phyloP scores from a whole-genome alignment of 1,284 basidiomycete genomes.

The Singerocomus inundabilis region DNA sequence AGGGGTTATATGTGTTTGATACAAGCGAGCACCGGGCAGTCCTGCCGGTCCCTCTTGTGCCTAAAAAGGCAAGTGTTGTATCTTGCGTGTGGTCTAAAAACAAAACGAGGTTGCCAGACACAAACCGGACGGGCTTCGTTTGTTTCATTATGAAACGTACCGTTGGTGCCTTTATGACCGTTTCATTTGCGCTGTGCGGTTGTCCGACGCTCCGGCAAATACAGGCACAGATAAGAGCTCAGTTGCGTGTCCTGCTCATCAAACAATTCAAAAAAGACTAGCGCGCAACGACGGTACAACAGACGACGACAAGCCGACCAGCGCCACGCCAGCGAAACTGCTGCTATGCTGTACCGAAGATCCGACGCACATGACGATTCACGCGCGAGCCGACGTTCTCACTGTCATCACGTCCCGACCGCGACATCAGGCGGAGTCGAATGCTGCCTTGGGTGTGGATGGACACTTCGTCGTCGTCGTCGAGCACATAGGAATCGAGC shows the following conservation, averaged over 20 bases:
- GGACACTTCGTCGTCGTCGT: slow-evolving; percentile 30
- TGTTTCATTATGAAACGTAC: slow-evolving; percentile 18
- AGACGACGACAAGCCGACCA: slow-evolving; percentile 17
- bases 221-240: slow-evolving; percentile 10
- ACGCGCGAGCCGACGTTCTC: slow-evolving; percentile 22
- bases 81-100: slow-evolving; percentile 19
- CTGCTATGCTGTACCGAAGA: slow-evolving; percentile 20
- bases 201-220: background rate
- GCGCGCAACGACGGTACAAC: slow-evolving; percentile 4
- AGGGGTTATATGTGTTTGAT: slow-evolving; percentile 17
- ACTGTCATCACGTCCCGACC: slow-evolving; percentile 6
- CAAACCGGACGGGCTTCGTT: slow-evolving; percentile 4
- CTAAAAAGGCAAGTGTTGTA: slow-evolving; percentile 34
- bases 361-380: slow-evolving; percentile 30
- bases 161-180: too few species aligned
- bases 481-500: slow-evolving; percentile 16
- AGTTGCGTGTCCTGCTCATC: slow-evolving; percentile 8
- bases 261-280: background rate
- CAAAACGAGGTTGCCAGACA: slow-evolving; percentile 29
- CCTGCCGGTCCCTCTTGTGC: slow-evolving; percentile 24
- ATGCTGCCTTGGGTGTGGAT: slow-evolving; percentile 30
- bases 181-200: too few species aligned
- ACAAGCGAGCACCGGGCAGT: slow-evolving; percentile 8
- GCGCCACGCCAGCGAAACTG: slow-evolving; percentile 4
- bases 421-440: slow-evolving; percentile 18